phyloP scores from a whole-genome alignment of 169 alveolate species.

The Blepharisma undulans region DNA sequence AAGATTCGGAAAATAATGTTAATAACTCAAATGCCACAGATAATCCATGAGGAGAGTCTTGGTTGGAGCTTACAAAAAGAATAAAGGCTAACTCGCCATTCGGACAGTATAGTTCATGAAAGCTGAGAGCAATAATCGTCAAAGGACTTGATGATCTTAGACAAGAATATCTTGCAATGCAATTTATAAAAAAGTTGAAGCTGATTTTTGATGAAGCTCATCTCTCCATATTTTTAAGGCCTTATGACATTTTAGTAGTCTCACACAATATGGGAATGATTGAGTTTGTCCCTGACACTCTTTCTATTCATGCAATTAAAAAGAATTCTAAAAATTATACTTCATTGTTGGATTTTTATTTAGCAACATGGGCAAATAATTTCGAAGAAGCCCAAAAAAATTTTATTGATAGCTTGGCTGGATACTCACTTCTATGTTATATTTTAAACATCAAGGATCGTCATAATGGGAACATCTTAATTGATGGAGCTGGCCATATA shows the following conservation, averaged over 20 bases:
- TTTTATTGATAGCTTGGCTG: conserved; percentile 93
- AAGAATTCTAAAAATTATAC: conserved; percentile 34
- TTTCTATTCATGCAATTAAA: conserved; percentile 88
- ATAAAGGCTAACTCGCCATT: conserved; percentile 4
- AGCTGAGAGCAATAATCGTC: conserved; percentile 49
- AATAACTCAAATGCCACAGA: background rate
- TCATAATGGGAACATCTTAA: conserved; percentile 95
- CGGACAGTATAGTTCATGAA: conserved; percentile 25
- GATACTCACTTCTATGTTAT: conserved; percentile 91
- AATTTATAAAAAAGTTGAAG: conserved; percentile 73
- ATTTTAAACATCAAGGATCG: conserved; percentile 92
- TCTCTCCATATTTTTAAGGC: background rate
- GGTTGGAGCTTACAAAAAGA: background rate
- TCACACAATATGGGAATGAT: conserved; percentile 90
- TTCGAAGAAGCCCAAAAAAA: conserved; percentile 89
- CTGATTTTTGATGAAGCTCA: conserved; percentile 62
- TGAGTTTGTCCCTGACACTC: conserved; percentile 85
- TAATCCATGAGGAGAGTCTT: conserved; percentile 28
- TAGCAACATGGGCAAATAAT: background rate
- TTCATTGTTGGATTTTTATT: conserved; percentile 12
- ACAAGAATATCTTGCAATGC: conserved; percentile 87
- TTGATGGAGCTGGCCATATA: conserved; percentile 92
- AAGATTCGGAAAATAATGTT: background rate
- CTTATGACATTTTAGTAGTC: conserved; percentile 68
- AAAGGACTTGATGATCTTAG: conserved; percentile 88